Conservation (phyloP, 2,329 filamentous ascomycete species). For the Fusarium sp. region DNA sequence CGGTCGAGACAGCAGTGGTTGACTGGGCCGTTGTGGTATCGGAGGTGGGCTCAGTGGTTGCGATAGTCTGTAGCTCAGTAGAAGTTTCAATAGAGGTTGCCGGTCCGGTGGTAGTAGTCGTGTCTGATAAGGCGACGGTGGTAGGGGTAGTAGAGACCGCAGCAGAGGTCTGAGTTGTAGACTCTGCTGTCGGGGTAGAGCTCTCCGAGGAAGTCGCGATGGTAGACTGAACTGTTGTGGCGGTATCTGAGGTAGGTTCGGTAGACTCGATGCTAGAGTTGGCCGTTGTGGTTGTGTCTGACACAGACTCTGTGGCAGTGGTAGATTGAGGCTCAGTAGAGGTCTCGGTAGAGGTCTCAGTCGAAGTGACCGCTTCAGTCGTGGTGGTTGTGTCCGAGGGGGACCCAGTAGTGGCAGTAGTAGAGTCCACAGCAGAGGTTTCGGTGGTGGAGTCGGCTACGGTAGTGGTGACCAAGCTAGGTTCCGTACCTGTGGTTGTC, state of each 20-base stretch:
- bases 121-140: neutral
- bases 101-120: neutral
- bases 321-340: too few species aligned
- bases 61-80: neutral
- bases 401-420: too few species aligned
- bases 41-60: neutral
- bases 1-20: neutral
- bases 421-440: too few species aligned
- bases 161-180: neutral
- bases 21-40: neutral
- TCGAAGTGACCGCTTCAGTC: too few species aligned
- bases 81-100: neutral
- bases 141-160: neutral
- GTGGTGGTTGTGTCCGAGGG: too few species aligned
- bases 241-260: neutral
- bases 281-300: too few species aligned
- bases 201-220: neutral
- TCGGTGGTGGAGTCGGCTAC: neutral
- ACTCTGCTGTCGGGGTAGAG: neutral
- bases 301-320: too few species aligned
- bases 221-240: neutral
- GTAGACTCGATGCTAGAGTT: too few species aligned
- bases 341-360: too few species aligned
- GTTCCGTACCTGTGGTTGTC: neutral
- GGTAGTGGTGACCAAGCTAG: neutral